phyloP scores from a whole-genome alignment of 2,329 filamentous ascomycete genomes.

The Leptographium galeiforme region DNA sequence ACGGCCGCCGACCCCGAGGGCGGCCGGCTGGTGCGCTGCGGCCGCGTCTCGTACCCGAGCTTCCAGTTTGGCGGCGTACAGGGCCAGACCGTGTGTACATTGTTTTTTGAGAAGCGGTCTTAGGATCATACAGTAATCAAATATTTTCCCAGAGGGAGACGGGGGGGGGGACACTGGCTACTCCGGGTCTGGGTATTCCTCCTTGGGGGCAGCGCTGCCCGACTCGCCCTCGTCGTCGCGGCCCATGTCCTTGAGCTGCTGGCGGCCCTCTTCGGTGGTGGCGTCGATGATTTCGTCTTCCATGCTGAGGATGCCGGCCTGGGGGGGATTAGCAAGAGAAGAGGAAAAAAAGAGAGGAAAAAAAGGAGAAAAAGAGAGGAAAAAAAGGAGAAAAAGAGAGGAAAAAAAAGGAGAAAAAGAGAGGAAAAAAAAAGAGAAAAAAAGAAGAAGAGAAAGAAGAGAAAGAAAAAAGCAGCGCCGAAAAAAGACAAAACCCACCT shows the following conservation, averaged over 20 bases:
- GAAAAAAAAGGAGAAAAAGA: background rate
- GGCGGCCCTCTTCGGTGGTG: conserved; percentile 74
- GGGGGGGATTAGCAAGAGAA: background rate
- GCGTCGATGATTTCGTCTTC: conserved; percentile 93
- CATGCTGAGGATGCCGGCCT: conserved; percentile 48
- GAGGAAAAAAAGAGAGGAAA: conserved; percentile 1
- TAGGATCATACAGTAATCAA: too few species aligned
- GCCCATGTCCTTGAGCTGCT: conserved; percentile 63
- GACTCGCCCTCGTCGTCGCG: conserved; percentile 6
- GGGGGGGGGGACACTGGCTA: too few species aligned
- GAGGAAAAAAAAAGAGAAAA: conserved; percentile 4
- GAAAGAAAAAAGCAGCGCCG: background rate
- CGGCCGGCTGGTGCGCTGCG: conserved; percentile 41
- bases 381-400: background rate
- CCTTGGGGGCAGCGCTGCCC: background rate
- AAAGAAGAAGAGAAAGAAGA: background rate
- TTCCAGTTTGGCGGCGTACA: conserved; percentile 84
- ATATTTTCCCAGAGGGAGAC: too few species aligned
- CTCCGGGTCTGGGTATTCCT: conserved; percentile 11
- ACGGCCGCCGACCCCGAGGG: conserved; percentile 5
- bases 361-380: background rate
- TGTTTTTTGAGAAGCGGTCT: conserved; percentile 59
- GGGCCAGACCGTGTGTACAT: conserved; percentile 76
- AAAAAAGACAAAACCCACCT: conserved; percentile 27
- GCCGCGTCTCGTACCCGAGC: conserved; percentile 64